Evolutionary conservation across 176 grass and related monocot species (phyloP).

Genomic region (Oryza punctata): DNA sequence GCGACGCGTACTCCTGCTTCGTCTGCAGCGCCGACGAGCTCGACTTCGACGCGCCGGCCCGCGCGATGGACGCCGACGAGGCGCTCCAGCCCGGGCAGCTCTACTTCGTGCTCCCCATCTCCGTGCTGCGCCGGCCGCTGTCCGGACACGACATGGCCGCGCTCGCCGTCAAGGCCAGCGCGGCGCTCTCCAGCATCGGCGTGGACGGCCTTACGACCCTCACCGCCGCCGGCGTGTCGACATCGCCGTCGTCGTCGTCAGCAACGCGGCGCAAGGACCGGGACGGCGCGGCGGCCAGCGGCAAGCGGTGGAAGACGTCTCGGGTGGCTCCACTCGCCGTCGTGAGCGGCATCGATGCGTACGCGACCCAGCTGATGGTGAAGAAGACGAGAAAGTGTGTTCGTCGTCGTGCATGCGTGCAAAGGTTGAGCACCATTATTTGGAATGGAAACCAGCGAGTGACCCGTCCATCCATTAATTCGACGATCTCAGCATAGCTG

Average conservation of each 20-base stretch:
- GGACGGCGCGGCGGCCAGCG: background rate
- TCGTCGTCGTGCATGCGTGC: constrained; percentile 3
- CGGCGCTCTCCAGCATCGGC: constrained; percentile 20
- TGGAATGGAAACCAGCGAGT: constrained; percentile 11
- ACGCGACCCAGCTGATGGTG: background rate
- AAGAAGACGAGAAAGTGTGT: background rate
- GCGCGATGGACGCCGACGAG: constrained; percentile 24
- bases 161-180: constrained; percentile 60
- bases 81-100: constrained; percentile 53
- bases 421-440: constrained; percentile 30
- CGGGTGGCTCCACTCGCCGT: constrained; percentile 21
- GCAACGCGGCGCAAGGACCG: background rate
- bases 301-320: background rate
- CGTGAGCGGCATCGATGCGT: background rate
- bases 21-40: constrained; percentile 84
- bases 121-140: constrained; percentile 38
- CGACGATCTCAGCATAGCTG: background rate
- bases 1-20: constrained; percentile 23
- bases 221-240: background rate
- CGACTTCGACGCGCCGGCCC: constrained; percentile 32
- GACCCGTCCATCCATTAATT: background rate
- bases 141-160: constrained; percentile 58
- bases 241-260: background rate
- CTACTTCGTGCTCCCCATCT: constrained; percentile 65
- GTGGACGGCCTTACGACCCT: no score